These are phyloP conservation scores for Phytophthora meadii DNA, from an alignment of 352 stramenopile species.

Conservation along the genomic window DNA sequence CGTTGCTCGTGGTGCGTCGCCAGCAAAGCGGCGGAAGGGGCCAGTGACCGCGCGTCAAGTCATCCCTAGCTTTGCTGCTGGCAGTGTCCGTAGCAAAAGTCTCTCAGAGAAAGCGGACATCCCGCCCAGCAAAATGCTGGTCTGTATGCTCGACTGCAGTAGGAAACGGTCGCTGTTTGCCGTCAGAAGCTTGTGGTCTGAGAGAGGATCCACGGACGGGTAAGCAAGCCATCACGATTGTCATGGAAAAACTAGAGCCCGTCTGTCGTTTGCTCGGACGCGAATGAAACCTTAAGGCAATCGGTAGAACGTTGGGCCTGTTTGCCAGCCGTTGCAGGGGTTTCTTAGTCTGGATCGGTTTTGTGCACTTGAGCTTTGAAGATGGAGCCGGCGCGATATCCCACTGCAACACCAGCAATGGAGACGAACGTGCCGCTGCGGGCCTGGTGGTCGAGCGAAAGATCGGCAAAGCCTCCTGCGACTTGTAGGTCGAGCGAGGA, in stretches of 20 bases:
- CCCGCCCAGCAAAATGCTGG: neutral
- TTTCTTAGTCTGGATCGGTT: slow-evolving; percentile 25
- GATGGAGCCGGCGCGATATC: slow-evolving; percentile 27
- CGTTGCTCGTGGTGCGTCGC: neutral
- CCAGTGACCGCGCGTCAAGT: slow-evolving; percentile 34
- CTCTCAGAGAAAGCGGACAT: slow-evolving; percentile 9
- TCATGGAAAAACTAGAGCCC: neutral
- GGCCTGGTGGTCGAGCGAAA: slow-evolving; percentile 6
- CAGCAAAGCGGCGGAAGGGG: slow-evolving; percentile 23
- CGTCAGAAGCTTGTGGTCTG: slow-evolving; percentile 6
- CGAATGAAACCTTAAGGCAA: slow-evolving; percentile 35
- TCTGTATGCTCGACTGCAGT: slow-evolving; percentile 1
- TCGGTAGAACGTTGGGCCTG: slow-evolving; percentile 17
- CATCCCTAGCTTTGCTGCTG: slow-evolving; percentile 15
- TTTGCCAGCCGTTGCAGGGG: slow-evolving; percentile 1
- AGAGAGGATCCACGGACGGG: slow-evolving; percentile 16
- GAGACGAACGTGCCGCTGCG: slow-evolving; percentile 9
- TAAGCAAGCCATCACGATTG: neutral
- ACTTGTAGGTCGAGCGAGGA: slow-evolving; percentile 15
- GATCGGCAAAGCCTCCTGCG: slow-evolving; percentile 4
- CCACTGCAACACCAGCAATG: slow-evolving; percentile 19
- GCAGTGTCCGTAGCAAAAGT: neutral
- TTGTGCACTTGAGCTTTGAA: slow-evolving; percentile 38
- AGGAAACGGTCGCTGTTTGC: slow-evolving; percentile 23
- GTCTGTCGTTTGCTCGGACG: slow-evolving; percentile 36